phyloP scores from a whole-genome alignment of 768 basidiomycete species.

The Tricholomella constricta region DNA sequence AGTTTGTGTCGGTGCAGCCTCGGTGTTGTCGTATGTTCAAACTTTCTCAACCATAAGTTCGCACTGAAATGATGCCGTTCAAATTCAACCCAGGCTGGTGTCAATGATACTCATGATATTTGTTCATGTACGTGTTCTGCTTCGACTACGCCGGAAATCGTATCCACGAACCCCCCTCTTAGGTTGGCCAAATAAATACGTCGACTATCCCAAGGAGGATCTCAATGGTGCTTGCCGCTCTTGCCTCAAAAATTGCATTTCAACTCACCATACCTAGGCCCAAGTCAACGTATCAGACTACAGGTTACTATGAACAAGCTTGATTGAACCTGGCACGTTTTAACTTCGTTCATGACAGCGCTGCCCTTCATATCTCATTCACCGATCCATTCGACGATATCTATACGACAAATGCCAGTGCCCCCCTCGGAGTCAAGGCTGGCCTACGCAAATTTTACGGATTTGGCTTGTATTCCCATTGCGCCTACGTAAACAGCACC shows the following conservation, averaged over 20 bases:
- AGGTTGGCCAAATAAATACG: slow-evolving; percentile 86
- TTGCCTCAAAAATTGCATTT: slow-evolving; percentile 1
- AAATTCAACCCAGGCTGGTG: slow-evolving; percentile 35
- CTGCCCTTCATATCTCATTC: slow-evolving; percentile 50
- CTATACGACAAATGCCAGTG: slow-evolving; percentile 66
- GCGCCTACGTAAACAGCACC: slow-evolving; percentile 64
- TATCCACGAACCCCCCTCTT: slow-evolving; percentile 21
- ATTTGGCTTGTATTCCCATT: slow-evolving; percentile 83
- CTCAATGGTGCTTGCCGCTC: slow-evolving; percentile 57
- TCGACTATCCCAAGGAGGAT: slow-evolving; percentile 70
- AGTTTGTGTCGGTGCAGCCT: slow-evolving; percentile 71
- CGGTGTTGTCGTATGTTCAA: slow-evolving; percentile 66
- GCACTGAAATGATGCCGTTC: slow-evolving; percentile 17
- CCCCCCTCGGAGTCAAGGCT: slow-evolving; percentile 53
- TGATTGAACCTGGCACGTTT: slow-evolving; percentile 3
- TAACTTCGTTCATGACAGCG: slow-evolving; percentile 33
- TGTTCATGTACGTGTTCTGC: slow-evolving; percentile 61
- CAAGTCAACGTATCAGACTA: slow-evolving; percentile 71
- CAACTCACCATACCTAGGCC: slow-evolving; percentile 42
- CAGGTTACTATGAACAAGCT: slow-evolving; percentile 47
- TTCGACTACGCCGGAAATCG: slow-evolving; percentile 13
- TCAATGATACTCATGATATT: slow-evolving; percentile 74
- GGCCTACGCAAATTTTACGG: slow-evolving; percentile 74
- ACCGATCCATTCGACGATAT: slow-evolving; percentile 62
- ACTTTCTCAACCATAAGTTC: slow-evolving; percentile 17